These are phyloP conservation scores for Monosporozyma yasuniensis DNA, from an alignment of 805 yeast genomes.

Conservation along the genomic window DNA sequence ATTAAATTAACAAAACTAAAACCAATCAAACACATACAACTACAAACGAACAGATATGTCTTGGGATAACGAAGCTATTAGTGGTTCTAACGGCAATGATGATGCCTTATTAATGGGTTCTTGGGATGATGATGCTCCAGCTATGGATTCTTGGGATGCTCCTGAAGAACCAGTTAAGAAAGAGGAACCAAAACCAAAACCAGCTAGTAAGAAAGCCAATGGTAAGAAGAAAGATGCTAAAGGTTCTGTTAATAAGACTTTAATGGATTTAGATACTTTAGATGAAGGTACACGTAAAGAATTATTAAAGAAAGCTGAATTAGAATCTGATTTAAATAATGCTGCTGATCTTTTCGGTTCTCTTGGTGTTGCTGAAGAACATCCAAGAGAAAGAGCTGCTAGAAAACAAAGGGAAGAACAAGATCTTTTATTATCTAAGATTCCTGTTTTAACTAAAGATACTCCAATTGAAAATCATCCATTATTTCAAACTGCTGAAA, in stretches of 20 bases:
- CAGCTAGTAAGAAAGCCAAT: constrained; percentile 18
- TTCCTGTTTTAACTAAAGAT: constrained; percentile 29
- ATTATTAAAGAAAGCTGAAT: constrained; percentile 68
- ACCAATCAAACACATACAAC: background rate
- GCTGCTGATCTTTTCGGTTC: constrained; percentile 91
- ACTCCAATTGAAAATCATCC: constrained; percentile 69
- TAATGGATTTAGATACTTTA: constrained; percentile 48
- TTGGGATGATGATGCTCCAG: constrained; percentile 79
- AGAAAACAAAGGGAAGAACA: constrained; percentile 32
- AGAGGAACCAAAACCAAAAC: constrained; percentile 29
- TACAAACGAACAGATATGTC: constrained; percentile 21
- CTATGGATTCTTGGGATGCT: constrained; percentile 84
- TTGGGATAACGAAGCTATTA: constrained; percentile 85
- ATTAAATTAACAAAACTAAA: background rate
- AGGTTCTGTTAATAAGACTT: constrained; percentile 29
- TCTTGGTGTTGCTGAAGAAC: constrained; percentile 43
- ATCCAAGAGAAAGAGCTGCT: constrained; percentile 34
- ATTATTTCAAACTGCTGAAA: constrained; percentile 64
- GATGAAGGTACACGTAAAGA: constrained; percentile 71
- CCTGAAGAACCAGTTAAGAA: constrained; percentile 41
- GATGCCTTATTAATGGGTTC: constrained; percentile 48
- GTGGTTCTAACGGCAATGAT: constrained; percentile 44
- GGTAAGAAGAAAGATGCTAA: constrained; percentile 20
- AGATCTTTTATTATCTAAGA: constrained; percentile 15
- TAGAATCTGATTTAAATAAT: constrained; percentile 78